Evolutionary conservation across 805 yeast genomes (phyloP), one percentile per base, ranked within the genome.

Genomic region (Kluyveromyces dobzhanskii): DNA sequence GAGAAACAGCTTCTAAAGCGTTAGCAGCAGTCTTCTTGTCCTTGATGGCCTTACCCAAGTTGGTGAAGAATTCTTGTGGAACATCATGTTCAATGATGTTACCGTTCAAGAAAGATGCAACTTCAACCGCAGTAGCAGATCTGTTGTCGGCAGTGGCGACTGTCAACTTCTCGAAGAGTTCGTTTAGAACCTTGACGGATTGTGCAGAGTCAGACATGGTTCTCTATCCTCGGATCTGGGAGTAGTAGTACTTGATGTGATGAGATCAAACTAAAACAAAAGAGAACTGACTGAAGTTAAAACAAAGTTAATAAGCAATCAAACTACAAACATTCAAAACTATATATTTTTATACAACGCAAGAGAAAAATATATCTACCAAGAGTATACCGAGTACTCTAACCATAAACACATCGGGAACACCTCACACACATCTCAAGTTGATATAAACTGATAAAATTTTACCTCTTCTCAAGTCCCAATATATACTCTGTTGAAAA

Each of bases 11-110:
- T 57, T 73, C 80, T 58, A 90, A 75, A 54, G 94, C 94, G 64
- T 85, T 84, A 53, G 76, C 67, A 51, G 86, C 71, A 54, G 73
- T 70, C 76, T 90, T 88, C 78, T 86, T 85, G 78, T 78, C 76
- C 65, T 72, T 70, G 59, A 90, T 71, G 53, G 92, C 78, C 57
- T 75, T 75, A 64, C 75, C 71, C 65, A 92, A 77, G 65, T 81
- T 76, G 48, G 66, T 67, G 67, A 90, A 85, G 77, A 90, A 87
- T 59, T 76, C 79, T 59, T 71, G 80, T 59, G 99, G 97, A 53
- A 87, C 92, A 71, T 90, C 97, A 70, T 92, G 97, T 75, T 92
- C 98, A 66, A 90, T 88, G 70, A 88, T 87, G 62, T 90, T 85
- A 54, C 96, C 94, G 71, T 90, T 90, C 69, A 92, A 76, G 76